Conservation (phyloP, 2,329 filamentous ascomycete genomes). For the Didymella arachidicola region DNA sequence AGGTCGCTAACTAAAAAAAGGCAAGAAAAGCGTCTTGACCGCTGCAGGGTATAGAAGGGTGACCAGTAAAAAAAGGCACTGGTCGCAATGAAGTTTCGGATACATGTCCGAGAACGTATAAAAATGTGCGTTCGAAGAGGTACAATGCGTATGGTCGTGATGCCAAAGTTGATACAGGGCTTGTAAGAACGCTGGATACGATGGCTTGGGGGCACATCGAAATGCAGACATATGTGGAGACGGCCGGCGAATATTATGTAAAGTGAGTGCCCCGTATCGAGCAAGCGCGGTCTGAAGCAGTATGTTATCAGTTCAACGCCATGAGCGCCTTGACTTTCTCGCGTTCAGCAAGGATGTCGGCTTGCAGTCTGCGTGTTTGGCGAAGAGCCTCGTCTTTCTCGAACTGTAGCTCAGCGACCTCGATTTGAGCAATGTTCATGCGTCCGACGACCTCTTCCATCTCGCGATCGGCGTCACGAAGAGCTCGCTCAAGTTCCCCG, state of each 20-base stretch:
- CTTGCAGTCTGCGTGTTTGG: conserved; percentile 74
- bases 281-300: conserved; percentile 23
- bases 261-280: conserved; percentile 25
- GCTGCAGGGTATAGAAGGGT: conserved; percentile 32
- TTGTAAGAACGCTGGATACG: conserved; percentile 20
- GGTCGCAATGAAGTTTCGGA: conserved; percentile 22
- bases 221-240: conserved; percentile 4
- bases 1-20: conserved; percentile 8
- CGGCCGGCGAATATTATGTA: conserved; percentile 25
- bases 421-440: conserved; percentile 84
- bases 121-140: conserved; percentile 26
- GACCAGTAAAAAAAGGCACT: conserved; percentile 14
- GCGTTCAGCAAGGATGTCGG: conserved; percentile 69
- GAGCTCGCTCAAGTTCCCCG: conserved; percentile 81
- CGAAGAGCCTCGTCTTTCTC: conserved; percentile 77
- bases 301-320: conserved; percentile 34
- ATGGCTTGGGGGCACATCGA: conserved; percentile 1
- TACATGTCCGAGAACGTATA: conserved; percentile 21
- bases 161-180: conserved; percentile 27
- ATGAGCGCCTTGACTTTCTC: conserved; percentile 64
- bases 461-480: conserved; percentile 77
- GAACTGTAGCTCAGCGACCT: conserved; percentile 79
- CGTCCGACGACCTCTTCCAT: conserved; percentile 84
- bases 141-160: conserved; percentile 32
- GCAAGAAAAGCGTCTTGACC: conserved; percentile 17